A percentile compares a stretch with the other conserved stretches of the same genome.
phyloP scores from a whole-genome alignment of 768 basidiomycete genomes.

The Sarcodon aspratus region DNA sequence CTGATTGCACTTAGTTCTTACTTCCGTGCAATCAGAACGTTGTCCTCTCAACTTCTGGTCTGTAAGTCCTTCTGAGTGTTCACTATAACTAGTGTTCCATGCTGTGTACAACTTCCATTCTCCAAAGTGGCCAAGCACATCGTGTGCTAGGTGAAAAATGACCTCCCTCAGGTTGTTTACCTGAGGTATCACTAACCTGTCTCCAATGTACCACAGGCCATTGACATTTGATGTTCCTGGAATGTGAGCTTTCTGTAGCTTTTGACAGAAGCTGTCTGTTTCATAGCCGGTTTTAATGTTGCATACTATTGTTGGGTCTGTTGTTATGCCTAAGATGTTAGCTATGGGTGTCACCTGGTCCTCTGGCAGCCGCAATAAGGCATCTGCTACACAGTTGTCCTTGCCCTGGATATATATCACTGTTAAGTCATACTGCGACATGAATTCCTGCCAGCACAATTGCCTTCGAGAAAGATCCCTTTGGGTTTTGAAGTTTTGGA shows the following conservation, averaged over 20 bases:
- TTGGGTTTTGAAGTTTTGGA: constrained; percentile 22
- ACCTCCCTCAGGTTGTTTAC: constrained; percentile 4
- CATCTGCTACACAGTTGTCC: constrained; percentile 28
- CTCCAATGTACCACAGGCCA: constrained; percentile 9
- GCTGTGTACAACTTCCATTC: constrained; percentile 11
- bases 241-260: not conserved
- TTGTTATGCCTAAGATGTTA: not conserved
- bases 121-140: constrained; percentile 12
- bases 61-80: too few species aligned
- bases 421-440: constrained; percentile 23
- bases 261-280: constrained; percentile 4
- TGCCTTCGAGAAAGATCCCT: constrained; percentile 21
- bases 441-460: constrained; percentile 25
- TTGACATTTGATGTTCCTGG: not conserved
- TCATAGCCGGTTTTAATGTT: constrained; percentile 3
- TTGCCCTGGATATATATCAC: constrained; percentile 26
- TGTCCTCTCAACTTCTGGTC: too few species aligned
- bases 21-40: too few species aligned
- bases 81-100: too few species aligned
- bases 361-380: constrained; percentile 23
- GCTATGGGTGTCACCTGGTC: too few species aligned
- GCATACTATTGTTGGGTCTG: not conserved
- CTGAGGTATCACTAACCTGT: constrained; percentile 12
- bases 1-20: too few species aligned
- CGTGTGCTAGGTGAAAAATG: constrained; percentile 9